Conservation (phyloP, 1,284 basidiomycete species). For the Trichosporon coremiiforme region DNA sequence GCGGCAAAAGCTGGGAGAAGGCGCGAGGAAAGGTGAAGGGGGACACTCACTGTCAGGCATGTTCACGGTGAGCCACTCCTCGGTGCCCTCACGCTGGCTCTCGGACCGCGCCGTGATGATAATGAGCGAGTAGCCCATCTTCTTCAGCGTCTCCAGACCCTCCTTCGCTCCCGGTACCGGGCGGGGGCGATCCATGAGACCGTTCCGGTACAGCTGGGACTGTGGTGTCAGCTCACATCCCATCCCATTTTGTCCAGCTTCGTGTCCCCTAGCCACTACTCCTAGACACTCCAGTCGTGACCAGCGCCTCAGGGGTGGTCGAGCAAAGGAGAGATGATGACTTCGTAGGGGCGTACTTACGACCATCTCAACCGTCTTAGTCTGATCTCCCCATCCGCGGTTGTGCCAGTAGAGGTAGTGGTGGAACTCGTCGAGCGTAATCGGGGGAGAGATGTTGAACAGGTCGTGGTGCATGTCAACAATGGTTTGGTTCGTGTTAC, state of each 20-base stretch:
- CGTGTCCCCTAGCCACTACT: too few species aligned
- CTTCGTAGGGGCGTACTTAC: constrained; percentile 31
- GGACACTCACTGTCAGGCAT: constrained; percentile 62
- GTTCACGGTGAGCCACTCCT: constrained; percentile 68
- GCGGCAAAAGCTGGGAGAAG: not conserved
- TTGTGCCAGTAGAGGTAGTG: constrained; percentile 66
- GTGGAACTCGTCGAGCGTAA: constrained; percentile 65
- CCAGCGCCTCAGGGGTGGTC: too few species aligned
- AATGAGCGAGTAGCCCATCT: constrained; percentile 66
- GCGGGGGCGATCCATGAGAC: constrained; percentile 55
- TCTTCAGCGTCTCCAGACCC: constrained; percentile 62
- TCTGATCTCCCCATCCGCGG: constrained; percentile 71
- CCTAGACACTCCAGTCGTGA: too few species aligned
- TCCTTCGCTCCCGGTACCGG: constrained; percentile 70
- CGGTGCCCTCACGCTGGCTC: constrained; percentile 64
- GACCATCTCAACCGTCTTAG: constrained; percentile 52
- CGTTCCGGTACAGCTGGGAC: constrained; percentile 32
- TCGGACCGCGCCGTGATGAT: constrained; percentile 73
- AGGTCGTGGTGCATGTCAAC: constrained; percentile 65
- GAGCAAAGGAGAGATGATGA: too few species aligned
- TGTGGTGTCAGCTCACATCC: constrained; percentile 17
- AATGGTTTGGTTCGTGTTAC: constrained; percentile 34
- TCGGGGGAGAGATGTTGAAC: constrained; percentile 58
- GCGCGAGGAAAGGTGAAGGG: not conserved
- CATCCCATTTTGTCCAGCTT: too few species aligned